Evolutionary conservation across 768 basidiomycete genomes (phyloP).

Genomic region (Lanmaoa rubissima): DNA sequence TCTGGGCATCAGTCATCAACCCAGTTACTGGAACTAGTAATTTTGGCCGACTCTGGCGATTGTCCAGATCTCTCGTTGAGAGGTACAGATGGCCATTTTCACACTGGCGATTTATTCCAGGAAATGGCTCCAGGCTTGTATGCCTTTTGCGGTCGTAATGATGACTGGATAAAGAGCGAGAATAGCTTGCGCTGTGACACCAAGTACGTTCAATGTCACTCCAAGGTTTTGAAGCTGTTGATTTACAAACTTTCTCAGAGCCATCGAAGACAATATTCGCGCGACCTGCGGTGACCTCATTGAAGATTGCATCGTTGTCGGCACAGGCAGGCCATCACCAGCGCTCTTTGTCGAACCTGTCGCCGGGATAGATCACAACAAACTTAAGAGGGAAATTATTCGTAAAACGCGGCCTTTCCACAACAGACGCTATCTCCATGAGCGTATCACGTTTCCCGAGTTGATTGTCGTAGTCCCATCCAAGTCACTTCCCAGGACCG

Average conservation of each 20-base stretch:
- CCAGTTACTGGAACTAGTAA: slow-evolving; percentile 64
- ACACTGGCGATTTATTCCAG: slow-evolving; percentile 80
- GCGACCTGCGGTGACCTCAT: slow-evolving; percentile 63
- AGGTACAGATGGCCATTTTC: slow-evolving; percentile 65
- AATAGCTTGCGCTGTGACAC: slow-evolving; percentile 79
- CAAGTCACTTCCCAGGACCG: slow-evolving; percentile 71
- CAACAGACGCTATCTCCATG: slow-evolving; percentile 72
- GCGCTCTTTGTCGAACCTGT: slow-evolving; percentile 72
- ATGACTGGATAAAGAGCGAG: slow-evolving; percentile 86
- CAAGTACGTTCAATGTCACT: slow-evolving; percentile 38
- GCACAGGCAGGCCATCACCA: slow-evolving; percentile 72
- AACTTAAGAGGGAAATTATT: slow-evolving; percentile 68
- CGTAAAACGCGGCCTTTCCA: slow-evolving; percentile 74
- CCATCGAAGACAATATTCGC: slow-evolving; percentile 77
- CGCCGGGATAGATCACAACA: slow-evolving; percentile 49
- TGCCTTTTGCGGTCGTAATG: slow-evolving; percentile 67
- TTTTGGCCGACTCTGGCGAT: slow-evolving; percentile 63
- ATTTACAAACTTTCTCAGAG: slow-evolving; percentile 34
- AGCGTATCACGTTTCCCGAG: slow-evolving; percentile 63
- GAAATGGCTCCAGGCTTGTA: slow-evolving; percentile 58
- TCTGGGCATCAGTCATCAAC: slow-evolving; percentile 51
- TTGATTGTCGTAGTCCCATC: slow-evolving; percentile 67
- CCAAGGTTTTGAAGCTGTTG: background rate
- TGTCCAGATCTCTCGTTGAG: slow-evolving; percentile 63
- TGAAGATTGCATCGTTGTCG: slow-evolving; percentile 74